Percentiles rank a stretch among this genome's conserved stretches.
phyloP scores from a whole-genome alignment of 176 grass and related monocot species.

The Triticum urartu region DNA sequence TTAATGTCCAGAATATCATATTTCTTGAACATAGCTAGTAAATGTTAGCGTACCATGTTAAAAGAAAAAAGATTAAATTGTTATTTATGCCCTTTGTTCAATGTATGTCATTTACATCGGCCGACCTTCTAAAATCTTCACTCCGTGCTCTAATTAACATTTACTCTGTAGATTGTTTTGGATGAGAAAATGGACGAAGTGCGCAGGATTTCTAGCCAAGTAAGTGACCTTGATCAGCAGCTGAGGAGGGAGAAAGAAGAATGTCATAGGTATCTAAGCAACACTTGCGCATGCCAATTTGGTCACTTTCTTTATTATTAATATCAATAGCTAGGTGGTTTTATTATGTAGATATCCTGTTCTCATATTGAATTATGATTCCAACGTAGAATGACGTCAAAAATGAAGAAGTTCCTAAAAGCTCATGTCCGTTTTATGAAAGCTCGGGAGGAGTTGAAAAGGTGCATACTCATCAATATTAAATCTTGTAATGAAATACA shows the following conservation, averaged over 20 bases:
- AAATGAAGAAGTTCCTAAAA: constrained; percentile 85
- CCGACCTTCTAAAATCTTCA: constrained; percentile 4
- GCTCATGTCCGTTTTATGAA: constrained; percentile 76
- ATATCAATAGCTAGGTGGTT: neutral
- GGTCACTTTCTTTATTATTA: constrained; percentile 9
- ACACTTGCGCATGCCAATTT: neutral
- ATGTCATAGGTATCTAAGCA: constrained; percentile 62
- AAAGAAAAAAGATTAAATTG: neutral
- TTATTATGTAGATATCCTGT: constrained; percentile 5
- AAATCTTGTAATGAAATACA: neutral
- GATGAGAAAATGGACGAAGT: constrained; percentile 68
- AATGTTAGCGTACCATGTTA: neutral
- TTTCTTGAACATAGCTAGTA: neutral
- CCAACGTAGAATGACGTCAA: constrained; percentile 68
- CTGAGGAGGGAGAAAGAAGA: constrained; percentile 77
- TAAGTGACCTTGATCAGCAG: constrained; percentile 69
- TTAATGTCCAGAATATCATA: neutral
- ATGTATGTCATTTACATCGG: neutral
- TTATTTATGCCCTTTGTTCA: neutral
- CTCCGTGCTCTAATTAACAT: constrained; percentile 9
- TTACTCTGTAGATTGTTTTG: constrained; percentile 59
- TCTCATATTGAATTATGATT: constrained; percentile 3
- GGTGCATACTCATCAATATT: constrained; percentile 34
- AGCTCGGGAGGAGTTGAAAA: constrained; percentile 83
- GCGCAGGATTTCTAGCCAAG: constrained; percentile 65